A percentile compares a stretch with the other conserved stretches of the same genome.
These are phyloP conservation scores for Pinus albicaulis DNA, from an alignment of 75 land plant genomes.

Conservation along the genomic window DNA sequence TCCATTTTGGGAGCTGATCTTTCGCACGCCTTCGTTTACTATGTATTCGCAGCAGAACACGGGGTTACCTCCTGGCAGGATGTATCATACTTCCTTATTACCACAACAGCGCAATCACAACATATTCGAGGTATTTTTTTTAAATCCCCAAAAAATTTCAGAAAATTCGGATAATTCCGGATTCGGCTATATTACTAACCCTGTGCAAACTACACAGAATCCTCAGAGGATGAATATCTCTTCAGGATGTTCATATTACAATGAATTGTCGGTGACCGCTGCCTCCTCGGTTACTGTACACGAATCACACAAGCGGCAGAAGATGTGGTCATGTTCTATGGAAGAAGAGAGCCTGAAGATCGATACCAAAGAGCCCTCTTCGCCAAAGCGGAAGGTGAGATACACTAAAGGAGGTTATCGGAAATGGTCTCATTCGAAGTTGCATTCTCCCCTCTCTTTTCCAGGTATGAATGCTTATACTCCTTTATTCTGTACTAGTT, in stretches of 20 bases:
- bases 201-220: background rate
- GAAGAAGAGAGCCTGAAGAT: background rate
- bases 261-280: background rate
- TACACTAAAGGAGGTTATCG: background rate
- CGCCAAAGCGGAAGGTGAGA: background rate
- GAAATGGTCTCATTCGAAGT: background rate
- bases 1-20: too few relatives aligned
- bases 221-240: background rate
- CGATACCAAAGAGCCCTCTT: background rate
- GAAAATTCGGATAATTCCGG: background rate
- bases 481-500: too few relatives aligned
- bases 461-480: background rate
- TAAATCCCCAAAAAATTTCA: too few relatives aligned
- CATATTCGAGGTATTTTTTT: too few relatives aligned
- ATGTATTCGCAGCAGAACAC: too few relatives aligned
- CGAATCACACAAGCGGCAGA: background rate
- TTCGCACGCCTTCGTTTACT: too few relatives aligned
- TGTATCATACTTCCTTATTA: too few relatives aligned
- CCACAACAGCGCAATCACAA: too few relatives aligned
- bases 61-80: too few relatives aligned
- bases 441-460: background rate
- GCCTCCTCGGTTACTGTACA: background rate
- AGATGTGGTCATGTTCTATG: background rate
- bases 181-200: background rate
- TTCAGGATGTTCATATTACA: background rate